Evolutionary conservation across 176 grass and related monocot species (phyloP).

Genomic region (Metroxylon sagu): DNA sequence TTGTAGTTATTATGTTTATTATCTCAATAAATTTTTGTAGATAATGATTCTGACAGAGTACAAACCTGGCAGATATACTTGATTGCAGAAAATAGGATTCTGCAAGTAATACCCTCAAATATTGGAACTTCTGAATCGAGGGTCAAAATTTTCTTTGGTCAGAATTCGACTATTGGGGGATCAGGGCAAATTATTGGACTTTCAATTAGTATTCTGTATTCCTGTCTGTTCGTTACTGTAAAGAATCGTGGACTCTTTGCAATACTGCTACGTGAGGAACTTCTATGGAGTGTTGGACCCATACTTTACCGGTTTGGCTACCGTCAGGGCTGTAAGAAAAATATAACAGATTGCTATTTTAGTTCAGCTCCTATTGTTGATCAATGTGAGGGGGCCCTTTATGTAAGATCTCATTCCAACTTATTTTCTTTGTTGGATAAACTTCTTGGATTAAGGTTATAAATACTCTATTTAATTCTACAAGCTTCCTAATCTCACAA

Average conservation of each 20-base stretch:
- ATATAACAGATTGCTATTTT: conserved; percentile 52
- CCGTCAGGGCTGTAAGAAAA: conserved; percentile 41
- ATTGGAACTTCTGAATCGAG: conserved; percentile 17
- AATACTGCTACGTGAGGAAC: conserved; percentile 29
- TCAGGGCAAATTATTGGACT: conserved; percentile 62
- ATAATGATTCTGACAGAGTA: neutral
- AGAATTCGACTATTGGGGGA: conserved; percentile 27
- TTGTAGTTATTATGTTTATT: neutral
- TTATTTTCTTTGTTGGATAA: neutral
- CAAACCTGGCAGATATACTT: conserved; percentile 53
- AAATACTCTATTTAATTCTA: neutral
- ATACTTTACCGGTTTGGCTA: conserved; percentile 27
- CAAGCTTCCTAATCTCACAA: neutral
- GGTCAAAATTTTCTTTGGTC: conserved; percentile 40
- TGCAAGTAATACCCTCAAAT: conserved; percentile 45
- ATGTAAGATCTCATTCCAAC: conserved; percentile 41
- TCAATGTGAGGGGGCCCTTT: conserved; percentile 51
- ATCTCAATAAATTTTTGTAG: neutral
- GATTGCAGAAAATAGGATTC: conserved; percentile 52
- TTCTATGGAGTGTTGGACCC: conserved; percentile 62
- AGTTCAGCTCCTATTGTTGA: conserved; percentile 63
- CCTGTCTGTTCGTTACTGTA: conserved; percentile 55
- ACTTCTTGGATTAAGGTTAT: neutral
- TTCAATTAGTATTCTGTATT: conserved; percentile 23
- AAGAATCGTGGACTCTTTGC: conserved; percentile 54